Conservation (phyloP, 2,329 filamentous ascomycete species). For the Fusarium clavum region DNA sequence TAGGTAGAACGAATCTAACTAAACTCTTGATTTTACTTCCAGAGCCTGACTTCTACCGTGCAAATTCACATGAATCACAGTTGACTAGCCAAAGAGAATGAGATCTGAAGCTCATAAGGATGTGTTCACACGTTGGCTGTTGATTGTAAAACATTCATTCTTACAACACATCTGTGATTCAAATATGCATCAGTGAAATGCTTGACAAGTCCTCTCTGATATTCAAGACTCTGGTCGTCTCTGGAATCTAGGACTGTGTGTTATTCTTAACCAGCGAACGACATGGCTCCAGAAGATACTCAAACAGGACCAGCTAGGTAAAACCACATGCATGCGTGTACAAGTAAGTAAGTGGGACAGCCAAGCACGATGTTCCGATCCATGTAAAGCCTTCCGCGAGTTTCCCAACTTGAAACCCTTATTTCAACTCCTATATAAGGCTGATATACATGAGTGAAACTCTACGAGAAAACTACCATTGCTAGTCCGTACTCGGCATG, state of each 20-base stretch:
- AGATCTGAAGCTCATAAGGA: background rate
- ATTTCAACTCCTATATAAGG: background rate
- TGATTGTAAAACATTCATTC: background rate
- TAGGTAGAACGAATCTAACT: background rate
- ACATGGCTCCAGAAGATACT: background rate
- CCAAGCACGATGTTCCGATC: background rate
- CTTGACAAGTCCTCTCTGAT: background rate
- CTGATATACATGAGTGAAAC: background rate
- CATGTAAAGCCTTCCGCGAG: background rate
- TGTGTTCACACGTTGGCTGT: background rate
- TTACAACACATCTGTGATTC: background rate
- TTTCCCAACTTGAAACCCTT: constrained; percentile 2
- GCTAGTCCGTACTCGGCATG: background rate
- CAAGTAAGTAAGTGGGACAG: background rate
- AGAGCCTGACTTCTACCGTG: background rate
- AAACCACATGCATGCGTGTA: background rate
- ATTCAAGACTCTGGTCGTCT: background rate
- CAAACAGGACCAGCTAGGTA: background rate
- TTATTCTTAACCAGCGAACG: background rate
- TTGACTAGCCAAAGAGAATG: background rate
- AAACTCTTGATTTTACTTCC: background rate
- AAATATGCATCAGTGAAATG: background rate
- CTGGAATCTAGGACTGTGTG: background rate
- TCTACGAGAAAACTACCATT: background rate
- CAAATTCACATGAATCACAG: background rate